phyloP scores from a whole-genome alignment of 2,329 filamentous ascomycete genomes.

The Capronia americana region DNA sequence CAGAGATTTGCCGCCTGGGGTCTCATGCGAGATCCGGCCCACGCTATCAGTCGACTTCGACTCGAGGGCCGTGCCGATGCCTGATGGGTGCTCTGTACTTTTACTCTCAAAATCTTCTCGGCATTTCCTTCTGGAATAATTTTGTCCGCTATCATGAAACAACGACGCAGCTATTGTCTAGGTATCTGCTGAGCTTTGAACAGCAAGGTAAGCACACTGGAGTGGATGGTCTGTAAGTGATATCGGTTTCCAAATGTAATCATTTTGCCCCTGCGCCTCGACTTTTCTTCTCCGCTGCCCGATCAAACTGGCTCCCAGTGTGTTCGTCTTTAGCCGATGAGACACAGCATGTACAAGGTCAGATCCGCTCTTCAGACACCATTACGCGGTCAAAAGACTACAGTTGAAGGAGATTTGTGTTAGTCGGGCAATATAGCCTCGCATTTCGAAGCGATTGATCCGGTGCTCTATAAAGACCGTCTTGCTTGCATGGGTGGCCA shows the following conservation, averaged over 20 bases:
- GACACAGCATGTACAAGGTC: too few relatives aligned
- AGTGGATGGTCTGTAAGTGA: slow-evolving; percentile 21
- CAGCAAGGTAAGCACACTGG: slow-evolving; percentile 21
- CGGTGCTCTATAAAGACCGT: slow-evolving; percentile 47
- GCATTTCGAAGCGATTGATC: slow-evolving; percentile 19
- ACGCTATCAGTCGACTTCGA: slow-evolving; percentile 39
- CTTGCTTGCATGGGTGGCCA: slow-evolving; percentile 47
- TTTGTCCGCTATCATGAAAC: slow-evolving; percentile 53
- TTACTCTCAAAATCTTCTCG: slow-evolving; percentile 4
- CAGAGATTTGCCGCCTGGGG: slow-evolving; percentile 42
- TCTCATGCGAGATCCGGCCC: slow-evolving; percentile 41
- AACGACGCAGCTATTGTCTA: slow-evolving; percentile 48
- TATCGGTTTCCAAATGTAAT: slow-evolving; percentile 22
- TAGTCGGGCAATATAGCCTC: slow-evolving; percentile 13
- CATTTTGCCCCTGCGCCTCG: slow-evolving; percentile 8
- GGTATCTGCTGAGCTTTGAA: slow-evolving; percentile 20
- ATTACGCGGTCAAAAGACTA: background rate
- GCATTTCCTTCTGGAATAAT: slow-evolving; percentile 44
- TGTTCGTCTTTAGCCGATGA: background rate
- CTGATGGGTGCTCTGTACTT: slow-evolving; percentile 14
- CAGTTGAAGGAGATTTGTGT: background rate
- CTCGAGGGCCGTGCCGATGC: background rate
- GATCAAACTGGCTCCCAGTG: background rate
- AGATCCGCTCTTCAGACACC: background rate
- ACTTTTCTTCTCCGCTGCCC: background rate